Evolutionary conservation across 768 basidiomycete species (phyloP), one percentile per base, ranked within the genome.

Genomic region (Tulasnella calospora): DNA sequence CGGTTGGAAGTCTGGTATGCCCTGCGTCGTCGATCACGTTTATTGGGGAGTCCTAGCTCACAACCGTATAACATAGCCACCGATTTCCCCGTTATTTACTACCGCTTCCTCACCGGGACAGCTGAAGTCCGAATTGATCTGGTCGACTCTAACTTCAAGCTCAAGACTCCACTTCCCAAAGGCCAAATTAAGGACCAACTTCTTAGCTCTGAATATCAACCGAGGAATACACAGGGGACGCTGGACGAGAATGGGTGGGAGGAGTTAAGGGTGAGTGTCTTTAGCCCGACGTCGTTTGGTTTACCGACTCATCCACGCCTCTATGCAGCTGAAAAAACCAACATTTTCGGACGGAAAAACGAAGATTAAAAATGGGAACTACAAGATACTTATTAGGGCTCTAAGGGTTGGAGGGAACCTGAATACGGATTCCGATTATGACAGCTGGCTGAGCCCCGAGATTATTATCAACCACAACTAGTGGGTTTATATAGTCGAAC

Each of bases 351-450:
- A 15, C 44, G 86, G 86, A 9, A 38, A 38, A 12, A 86, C 86
- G 0, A 79, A 80, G 7, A 86, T 87, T 27, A 83, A 87, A 13
- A 84, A 85, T 77, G 87, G 87, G 3, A 79, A 80, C 36, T 89
- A 88, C 81, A 83, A 83, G 78, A 81, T 87, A 79, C 83, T 87
- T 12, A 79, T 88, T 35, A 84, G 87, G 15, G 46, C 46, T 21
- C 46, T 47, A 1, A 47, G 17, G 46, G 7, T 47, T 47, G 19
- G 5, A 1, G 46, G 46, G 21, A 21, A 19, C 46, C 8, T 1
- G 1, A 19, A 1, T 12, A 47, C 15, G 8, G 7, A 47, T 19
- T 13, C 21, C 7, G 46, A 47, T 19, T 47, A 47, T 47, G 46
- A 47, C 7, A 19, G 1, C 46, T 47, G 46, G 46, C 19, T 47